Conservation (phyloP, 129 eudicot species). For the Gnaphalium uliginosum region DNA sequence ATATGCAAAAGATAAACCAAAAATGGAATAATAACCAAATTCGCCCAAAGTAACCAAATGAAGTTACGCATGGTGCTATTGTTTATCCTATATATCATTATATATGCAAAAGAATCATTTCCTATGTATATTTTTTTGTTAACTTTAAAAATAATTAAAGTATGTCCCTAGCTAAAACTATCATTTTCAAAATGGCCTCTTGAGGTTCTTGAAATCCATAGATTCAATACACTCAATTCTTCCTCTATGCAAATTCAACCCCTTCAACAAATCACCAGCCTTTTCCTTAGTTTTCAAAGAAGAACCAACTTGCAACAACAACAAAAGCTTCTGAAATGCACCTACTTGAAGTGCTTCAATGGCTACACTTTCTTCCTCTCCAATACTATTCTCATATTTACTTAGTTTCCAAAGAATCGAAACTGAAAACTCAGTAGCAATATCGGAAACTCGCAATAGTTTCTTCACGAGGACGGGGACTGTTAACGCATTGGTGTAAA, state of each 20-base stretch:
- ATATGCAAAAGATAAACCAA: not conserved
- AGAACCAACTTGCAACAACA: slow-evolving; percentile 66
- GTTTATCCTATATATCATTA: not conserved
- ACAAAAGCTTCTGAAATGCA: slow-evolving; percentile 69
- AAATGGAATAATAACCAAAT: not conserved
- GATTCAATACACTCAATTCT: slow-evolving; percentile 67
- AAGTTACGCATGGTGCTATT: not conserved
- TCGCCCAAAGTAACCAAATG: not conserved
- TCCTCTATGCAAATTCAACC: slow-evolving; percentile 53
- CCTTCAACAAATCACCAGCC: slow-evolving; percentile 55
- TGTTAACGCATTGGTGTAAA: slow-evolving; percentile 38
- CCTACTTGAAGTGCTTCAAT: slow-evolving; percentile 62
- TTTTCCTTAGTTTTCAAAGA: slow-evolving; percentile 53
- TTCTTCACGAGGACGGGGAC: slow-evolving; percentile 68
- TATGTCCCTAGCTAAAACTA: slow-evolving; percentile 15
- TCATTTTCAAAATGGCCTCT: slow-evolving; percentile 48
- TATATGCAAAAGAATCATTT: slow-evolving; percentile 12
- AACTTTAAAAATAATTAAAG: slow-evolving; percentile 27
- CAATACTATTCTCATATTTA: slow-evolving; percentile 40
- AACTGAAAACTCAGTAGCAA: slow-evolving; percentile 58
- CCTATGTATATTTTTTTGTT: slow-evolving; percentile 5
- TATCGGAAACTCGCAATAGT: slow-evolving; percentile 50
- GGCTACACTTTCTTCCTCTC: slow-evolving; percentile 31
- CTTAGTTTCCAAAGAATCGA: slow-evolving; percentile 53
- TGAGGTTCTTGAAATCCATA: slow-evolving; percentile 66